A percentile compares a stretch with the other conserved stretches of the same genome.
Evolutionary conservation across 805 yeast genomes (phyloP).

Genomic region (Grigorovia yakushimaensis): DNA sequence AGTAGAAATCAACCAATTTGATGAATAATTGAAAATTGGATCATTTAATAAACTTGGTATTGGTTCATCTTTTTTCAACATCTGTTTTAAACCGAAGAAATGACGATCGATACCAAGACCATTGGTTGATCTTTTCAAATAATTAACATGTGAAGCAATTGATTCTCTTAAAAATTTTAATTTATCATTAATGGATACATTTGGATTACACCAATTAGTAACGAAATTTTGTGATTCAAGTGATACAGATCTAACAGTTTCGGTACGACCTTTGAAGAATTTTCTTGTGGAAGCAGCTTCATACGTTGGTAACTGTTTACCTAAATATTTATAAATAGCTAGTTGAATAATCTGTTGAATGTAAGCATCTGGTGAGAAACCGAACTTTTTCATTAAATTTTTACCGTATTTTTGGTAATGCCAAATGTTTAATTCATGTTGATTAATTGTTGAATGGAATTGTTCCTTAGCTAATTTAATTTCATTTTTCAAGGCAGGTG

Average conservation of each 20-base stretch:
- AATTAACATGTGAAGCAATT: constrained; percentile 59
- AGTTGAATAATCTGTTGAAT: constrained; percentile 86
- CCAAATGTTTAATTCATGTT: constrained; percentile 71
- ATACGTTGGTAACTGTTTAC: constrained; percentile 79
- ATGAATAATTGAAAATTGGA: constrained; percentile 65
- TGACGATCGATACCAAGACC: constrained; percentile 94
- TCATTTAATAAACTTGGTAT: constrained; percentile 65
- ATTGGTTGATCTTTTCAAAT: constrained; percentile 65
- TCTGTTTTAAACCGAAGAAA: constrained; percentile 75
- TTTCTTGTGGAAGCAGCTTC: constrained; percentile 93
- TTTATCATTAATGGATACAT: constrained; percentile 41
- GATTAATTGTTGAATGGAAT: constrained; percentile 42
- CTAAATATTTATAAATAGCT: constrained; percentile 77
- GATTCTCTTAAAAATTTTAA: constrained; percentile 63
- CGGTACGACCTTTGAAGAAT: constrained; percentile 86
- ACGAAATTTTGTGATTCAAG: constrained; percentile 61
- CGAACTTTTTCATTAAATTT: constrained; percentile 70
- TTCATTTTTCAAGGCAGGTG: constrained; percentile 39
- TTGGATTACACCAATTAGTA: constrained; percentile 56
- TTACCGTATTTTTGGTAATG: constrained; percentile 82
- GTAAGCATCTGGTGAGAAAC: constrained; percentile 87
- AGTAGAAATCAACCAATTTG: constrained; percentile 79
- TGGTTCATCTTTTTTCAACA: constrained; percentile 46
- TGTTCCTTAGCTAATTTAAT: constrained; percentile 47
- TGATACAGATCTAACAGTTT: constrained; percentile 81